Evolutionary conservation across 2,329 filamentous ascomycete genomes (phyloP).

Genomic region (Pseudogymnoascus sp.): DNA sequence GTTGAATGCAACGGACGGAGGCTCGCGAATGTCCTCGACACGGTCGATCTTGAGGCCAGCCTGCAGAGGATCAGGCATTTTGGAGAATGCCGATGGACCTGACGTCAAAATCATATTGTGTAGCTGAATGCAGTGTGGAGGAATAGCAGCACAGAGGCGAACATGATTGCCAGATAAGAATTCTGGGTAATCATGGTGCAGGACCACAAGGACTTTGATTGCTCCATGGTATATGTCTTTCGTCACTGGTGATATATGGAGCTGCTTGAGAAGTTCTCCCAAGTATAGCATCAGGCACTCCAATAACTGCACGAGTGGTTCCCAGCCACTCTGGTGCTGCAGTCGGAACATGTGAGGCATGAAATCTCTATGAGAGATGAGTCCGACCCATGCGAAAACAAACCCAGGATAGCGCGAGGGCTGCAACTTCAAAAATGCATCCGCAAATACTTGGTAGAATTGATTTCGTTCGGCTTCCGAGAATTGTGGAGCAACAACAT

Average conservation of each 20-base stretch:
- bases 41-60: constrained; percentile 69
- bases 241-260: constrained; percentile 59
- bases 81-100: constrained; percentile 59
- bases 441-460: constrained; percentile 65
- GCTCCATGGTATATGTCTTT: constrained; percentile 82
- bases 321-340: constrained; percentile 66
- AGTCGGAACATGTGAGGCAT: constrained; percentile 69
- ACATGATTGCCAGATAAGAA: constrained; percentile 86
- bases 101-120: constrained; percentile 83
- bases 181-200: constrained; percentile 92
- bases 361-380: constrained; percentile 80
- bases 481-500: constrained; percentile 50
- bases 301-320: constrained; percentile 64
- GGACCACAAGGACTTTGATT: constrained; percentile 71
- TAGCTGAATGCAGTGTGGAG: constrained; percentile 77
- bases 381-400: constrained; percentile 72
- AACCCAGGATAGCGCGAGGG: constrained; percentile 76
- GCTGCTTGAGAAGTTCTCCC: constrained; percentile 70
- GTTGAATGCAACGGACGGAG: constrained; percentile 59
- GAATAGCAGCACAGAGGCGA: constrained; percentile 72
- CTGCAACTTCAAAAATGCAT: constrained; percentile 64
- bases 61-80: constrained; percentile 67
- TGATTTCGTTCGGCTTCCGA: constrained; percentile 59
- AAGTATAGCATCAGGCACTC: constrained; percentile 66
- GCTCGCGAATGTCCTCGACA: constrained; percentile 64